Evolutionary conservation across 768 basidiomycete species (phyloP), one percentile per base, ranked within the genome.

Genomic region (Termitomyces titanicus): DNA sequence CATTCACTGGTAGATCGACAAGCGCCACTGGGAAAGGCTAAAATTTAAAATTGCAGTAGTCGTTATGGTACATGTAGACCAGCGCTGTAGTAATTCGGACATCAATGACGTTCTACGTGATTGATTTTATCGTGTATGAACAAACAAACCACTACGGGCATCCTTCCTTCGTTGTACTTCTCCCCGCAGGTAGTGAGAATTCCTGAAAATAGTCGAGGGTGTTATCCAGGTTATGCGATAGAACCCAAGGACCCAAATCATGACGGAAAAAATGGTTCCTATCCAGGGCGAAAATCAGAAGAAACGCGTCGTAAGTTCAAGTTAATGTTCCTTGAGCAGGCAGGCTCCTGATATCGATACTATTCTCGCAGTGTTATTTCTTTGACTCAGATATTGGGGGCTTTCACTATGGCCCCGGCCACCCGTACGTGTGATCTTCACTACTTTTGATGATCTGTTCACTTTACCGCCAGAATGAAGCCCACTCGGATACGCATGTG

Each of bases 321-420:
- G 92, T 80, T 47, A 45, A 54, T 54, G 44, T 53, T 57, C 56
- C 63, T 59, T 64, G 44, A 57, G 27, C 46, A 31, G n/a, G n/a
- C n/a, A 18, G 18, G 18, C 15, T n/a, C 31, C 17, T 13, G 15
- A 29, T 33, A 43, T 17, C 43, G 18, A 35, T 58, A 63, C 61
- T 56, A 57, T 51, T 40, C 20, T 52, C 48, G 20, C 54, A 97
- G 91, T 98, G 96, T 69, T 99, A 99, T 78, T 99, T 99, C 79
- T 99, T 95, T 76, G 96, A 99, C 73, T 96, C 94, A 31, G 96
- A 99, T 69, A 95, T 99, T 70, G 96, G 97, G 22, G 96, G 97
- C 49, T 99, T 98, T 69, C 97, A 98, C 71, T 95, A 97, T 86
- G 94, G 94, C n/a, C 93, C 89, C 54, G 95, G 94, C 6, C 94